Evolutionary conservation across 129 eudicot species (phyloP), one percentile per base, ranked within the genome.

Genomic region (Arctium lappa): DNA sequence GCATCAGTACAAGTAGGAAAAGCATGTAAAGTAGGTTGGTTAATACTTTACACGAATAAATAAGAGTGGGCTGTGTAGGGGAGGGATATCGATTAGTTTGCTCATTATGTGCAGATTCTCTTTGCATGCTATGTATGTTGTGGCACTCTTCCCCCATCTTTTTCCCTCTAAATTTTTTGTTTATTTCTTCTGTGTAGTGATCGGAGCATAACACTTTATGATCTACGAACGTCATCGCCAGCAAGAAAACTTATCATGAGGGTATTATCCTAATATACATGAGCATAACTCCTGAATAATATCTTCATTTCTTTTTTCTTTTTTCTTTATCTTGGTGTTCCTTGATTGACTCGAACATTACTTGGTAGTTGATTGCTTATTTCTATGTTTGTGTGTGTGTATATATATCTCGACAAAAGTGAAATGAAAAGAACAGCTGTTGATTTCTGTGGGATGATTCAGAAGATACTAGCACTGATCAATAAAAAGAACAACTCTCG

Each of bases 151-250:
- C 9, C 63, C 56, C 5, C 40, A 27, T 6, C 9, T 8, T 60
- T 72, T 33, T 29, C 22, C 1, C 27, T 30, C 30, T 78, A 37
- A 16, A 2, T 1, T 2, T 12, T 3, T 22, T 48, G 13, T 63
- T 36, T 65, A 53, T 85, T 83, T 12, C 37, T 27, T 77, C 71
- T 74, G 29, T 86, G 86, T 83, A 95, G 99, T 85, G 99, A 93
- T 77, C 93, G 99, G n/a, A 91, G 95, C 86, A 95, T 95, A 82
- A 80, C 91, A 65, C 79, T 95, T 40, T 95, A 92, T 89, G 97
- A 95, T 84, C 87, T 95, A 63, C 92, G 99, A 32, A 44, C 88
- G 73, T 87, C 97, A 22, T 85, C 97, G 3, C 97, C 99, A 31
- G 94, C 93, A 78, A 88, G 86, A 81, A 93, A 90, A 91, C 76